Conservation (phyloP, 2,329 filamentous ascomycete species). For the Pyrenophora tritici-repentis region DNA sequence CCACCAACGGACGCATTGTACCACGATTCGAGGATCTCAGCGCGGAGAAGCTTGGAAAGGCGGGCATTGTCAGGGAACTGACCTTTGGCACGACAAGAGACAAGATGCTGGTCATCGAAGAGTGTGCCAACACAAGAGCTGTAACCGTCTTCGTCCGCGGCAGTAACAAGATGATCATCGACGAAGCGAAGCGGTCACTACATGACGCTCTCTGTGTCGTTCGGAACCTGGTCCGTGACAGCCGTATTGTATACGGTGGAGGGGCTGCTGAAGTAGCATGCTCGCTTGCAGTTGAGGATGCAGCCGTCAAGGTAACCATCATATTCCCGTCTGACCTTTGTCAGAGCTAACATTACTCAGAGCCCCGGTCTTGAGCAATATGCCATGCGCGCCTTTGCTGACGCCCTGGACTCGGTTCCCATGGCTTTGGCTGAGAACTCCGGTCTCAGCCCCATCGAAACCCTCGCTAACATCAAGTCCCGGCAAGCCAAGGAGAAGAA, state of each 20-base stretch:
- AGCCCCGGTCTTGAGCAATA: constrained; percentile 98
- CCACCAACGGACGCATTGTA: constrained; percentile 96
- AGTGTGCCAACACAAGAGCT: constrained; percentile 95
- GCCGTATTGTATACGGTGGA: constrained; percentile 95
- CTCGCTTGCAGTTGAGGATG: constrained; percentile 93
- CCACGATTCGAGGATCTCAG: constrained; percentile 95
- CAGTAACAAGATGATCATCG: constrained; percentile 99
- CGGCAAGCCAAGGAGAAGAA: constrained; percentile 89
- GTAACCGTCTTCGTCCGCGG: constrained; percentile 96
- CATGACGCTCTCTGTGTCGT: constrained; percentile 98
- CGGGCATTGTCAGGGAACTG: constrained; percentile 92
- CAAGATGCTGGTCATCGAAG: constrained; percentile 99
- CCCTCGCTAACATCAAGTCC: constrained; percentile 91
- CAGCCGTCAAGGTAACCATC: constrained; percentile 71
- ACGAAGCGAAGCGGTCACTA: constrained; percentile 95
- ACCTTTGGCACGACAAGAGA: constrained; percentile 95
- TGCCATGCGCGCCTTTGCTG: constrained; percentile 96
- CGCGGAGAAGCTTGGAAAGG: constrained; percentile 85
- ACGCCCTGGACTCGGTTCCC: constrained; percentile 89
- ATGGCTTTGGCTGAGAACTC: constrained; percentile 98
- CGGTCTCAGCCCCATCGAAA: constrained; percentile 93
- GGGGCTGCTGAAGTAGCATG: constrained; percentile 97
- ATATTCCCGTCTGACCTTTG: not conserved
- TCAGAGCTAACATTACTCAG: constrained; percentile 46
- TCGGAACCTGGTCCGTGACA: constrained; percentile 92